Conservation (phyloP, 129 eudicot species). For the Sambucus nigra region DNA sequence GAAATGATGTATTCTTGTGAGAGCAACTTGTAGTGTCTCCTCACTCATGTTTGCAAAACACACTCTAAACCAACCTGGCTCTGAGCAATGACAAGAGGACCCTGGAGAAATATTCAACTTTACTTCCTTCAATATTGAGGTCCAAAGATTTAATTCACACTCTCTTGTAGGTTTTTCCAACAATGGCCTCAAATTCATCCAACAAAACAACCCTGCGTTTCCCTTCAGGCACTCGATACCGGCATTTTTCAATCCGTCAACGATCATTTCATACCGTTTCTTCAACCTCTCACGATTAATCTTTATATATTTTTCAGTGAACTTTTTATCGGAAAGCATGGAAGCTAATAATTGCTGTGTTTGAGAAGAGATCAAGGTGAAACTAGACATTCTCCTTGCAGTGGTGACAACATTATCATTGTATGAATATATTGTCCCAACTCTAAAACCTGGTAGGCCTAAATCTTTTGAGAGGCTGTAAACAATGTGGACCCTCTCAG, state of each 20-base stretch:
- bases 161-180: constrained; percentile 40
- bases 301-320: constrained; percentile 49
- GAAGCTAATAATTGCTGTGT: constrained; percentile 74
- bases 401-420: constrained; percentile 73
- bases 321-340: constrained; percentile 57
- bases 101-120: constrained; percentile 86
- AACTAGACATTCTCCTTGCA: constrained; percentile 91
- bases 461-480: constrained; percentile 86
- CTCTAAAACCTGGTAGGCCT: constrained; percentile 87
- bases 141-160: constrained; percentile 64
- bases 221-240: constrained; percentile 79
- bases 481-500: constrained; percentile 87
- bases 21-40: too few species aligned
- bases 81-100: constrained; percentile 81
- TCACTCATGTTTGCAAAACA: constrained; percentile 96
- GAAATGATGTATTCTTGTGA: too few species aligned
- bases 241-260: constrained; percentile 48
- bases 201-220: constrained; percentile 87
- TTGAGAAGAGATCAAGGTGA: constrained; percentile 82
- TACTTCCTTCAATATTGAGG: constrained; percentile 45
- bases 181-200: constrained; percentile 76
- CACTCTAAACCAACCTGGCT: constrained; percentile 91
- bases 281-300: constrained; percentile 59
- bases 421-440: constrained; percentile 83
- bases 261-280: constrained; percentile 50